A percentile compares a stretch with the other conserved stretches of the same genome.
These are phyloP conservation scores for Fraxinus sp. DNA, from an alignment of 305 asterid species.

Conservation along the genomic window DNA sequence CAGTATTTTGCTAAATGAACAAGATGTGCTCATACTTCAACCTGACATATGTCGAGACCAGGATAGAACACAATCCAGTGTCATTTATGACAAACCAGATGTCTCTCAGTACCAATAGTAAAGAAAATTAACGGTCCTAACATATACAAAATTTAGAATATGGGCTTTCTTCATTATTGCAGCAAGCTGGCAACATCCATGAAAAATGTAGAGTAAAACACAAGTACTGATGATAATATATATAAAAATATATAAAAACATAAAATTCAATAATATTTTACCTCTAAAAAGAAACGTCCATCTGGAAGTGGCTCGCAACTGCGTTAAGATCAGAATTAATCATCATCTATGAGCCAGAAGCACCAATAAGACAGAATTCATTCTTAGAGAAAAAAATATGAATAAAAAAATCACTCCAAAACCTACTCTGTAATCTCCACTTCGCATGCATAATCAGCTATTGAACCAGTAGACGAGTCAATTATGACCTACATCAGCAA, in stretches of 20 bases:
- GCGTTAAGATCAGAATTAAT: slow-evolving; percentile 42
- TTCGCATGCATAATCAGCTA: slow-evolving; percentile 94
- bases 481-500: slow-evolving; percentile 56
- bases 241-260: background rate
- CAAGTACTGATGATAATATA: background rate
- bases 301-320: slow-evolving; percentile 99
- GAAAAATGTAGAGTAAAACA: slow-evolving; percentile 13
- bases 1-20: background rate
- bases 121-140: background rate
- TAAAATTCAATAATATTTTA: slow-evolving; percentile 30
- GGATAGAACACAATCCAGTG: background rate
- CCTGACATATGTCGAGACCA: background rate
- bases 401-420: slow-evolving; percentile 14
- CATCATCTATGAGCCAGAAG: slow-evolving; percentile 29
- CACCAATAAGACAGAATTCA: slow-evolving; percentile 21
- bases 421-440: slow-evolving; percentile 97
- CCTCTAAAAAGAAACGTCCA: slow-evolving; percentile 98
- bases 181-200: slow-evolving; percentile 7
- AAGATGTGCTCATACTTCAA: background rate
- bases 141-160: background rate
- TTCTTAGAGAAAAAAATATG: background rate
- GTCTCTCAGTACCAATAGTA: background rate
- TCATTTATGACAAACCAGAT: slow-evolving; percentile 9
- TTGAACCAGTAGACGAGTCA: slow-evolving; percentile 68
- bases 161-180: background rate